These are phyloP conservation scores for Anastatica hierochuntica DNA, from an alignment of 345 rosid species.

Conservation along the genomic window DNA sequence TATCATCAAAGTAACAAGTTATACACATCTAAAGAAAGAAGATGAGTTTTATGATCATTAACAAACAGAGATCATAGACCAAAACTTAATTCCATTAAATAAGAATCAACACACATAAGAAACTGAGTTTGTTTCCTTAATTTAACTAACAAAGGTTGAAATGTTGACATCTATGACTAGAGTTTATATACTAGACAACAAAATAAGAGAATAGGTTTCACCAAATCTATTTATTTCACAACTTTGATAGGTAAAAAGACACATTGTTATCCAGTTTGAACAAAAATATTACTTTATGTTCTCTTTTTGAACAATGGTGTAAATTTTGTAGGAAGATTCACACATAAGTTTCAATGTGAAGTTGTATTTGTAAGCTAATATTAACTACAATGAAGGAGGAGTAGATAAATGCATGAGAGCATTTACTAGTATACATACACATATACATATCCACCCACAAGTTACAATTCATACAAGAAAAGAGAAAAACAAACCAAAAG, in stretches of 20 bases:
- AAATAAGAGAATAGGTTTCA: background rate
- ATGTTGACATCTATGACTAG: slow-evolving; percentile 1
- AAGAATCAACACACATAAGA: too few species aligned
- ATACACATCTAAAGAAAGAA: slow-evolving; percentile 15
- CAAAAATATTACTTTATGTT: background rate
- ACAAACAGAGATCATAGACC: background rate
- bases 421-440: too few species aligned
- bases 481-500: background rate
- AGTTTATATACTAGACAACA: background rate
- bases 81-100: slow-evolving; percentile 6
- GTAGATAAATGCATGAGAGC: too few species aligned
- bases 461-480: slow-evolving; percentile 11
- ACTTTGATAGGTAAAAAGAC: background rate
- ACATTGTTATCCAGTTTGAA: too few species aligned
- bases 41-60: background rate
- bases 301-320: background rate
- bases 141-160: background rate
- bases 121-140: too few species aligned
- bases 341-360: background rate
- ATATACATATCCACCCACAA: slow-evolving; percentile 19
- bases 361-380: slow-evolving; percentile 12
- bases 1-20: too few species aligned
- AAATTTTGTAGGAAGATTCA: background rate
- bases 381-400: slow-evolving; percentile 13
- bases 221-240: background rate